phyloP scores from a whole-genome alignment of 2,329 filamentous ascomycete genomes.

The Hypoxylon sp. region DNA sequence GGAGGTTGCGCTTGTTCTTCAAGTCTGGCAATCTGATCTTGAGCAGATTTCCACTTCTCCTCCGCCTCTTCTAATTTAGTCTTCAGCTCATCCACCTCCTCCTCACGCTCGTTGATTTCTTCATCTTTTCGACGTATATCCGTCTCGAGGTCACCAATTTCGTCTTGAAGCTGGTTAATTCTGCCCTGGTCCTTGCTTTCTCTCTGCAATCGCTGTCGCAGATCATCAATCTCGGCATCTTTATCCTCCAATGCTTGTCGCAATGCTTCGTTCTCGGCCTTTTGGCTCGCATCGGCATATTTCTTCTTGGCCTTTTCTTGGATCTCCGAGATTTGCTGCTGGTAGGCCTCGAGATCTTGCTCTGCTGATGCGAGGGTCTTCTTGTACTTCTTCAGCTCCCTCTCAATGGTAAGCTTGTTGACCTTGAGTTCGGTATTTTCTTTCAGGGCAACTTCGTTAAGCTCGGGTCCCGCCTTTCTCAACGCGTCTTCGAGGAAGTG shows the following conservation, averaged over 20 bases:
- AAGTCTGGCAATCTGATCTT: conserved; percentile 41
- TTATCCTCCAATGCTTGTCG: conserved; percentile 67
- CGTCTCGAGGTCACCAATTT: conserved; percentile 80
- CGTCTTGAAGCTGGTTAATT: conserved; percentile 75
- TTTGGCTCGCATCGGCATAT: conserved; percentile 77
- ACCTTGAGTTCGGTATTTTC: conserved; percentile 98
- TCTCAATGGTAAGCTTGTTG: conserved; percentile 86
- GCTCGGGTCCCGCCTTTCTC: conserved; percentile 86
- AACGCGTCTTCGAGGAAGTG: conserved; percentile 95
- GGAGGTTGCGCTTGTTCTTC: conserved; percentile 56
- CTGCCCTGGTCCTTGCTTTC: conserved; percentile 68
- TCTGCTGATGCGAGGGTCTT: conserved; percentile 87
- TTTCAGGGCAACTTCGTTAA: conserved; percentile 87
- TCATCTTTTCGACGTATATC: conserved; percentile 82
- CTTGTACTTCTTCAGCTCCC: conserved; percentile 86
- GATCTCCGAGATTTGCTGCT: conserved; percentile 82
- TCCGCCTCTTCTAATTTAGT: conserved; percentile 62
- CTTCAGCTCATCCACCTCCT: conserved; percentile 77
- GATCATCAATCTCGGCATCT: conserved; percentile 69
- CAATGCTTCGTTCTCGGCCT: conserved; percentile 69
- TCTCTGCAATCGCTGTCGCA: conserved; percentile 69
- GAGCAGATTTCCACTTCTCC: conserved; percentile 54
- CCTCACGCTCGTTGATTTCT: conserved; percentile 77
- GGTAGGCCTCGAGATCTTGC: conserved; percentile 85
- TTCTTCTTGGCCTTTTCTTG: conserved; percentile 84